Base-by-base conservation (phyloP, 78 protist species). In the Dictyostelium capitatum region DNA sequence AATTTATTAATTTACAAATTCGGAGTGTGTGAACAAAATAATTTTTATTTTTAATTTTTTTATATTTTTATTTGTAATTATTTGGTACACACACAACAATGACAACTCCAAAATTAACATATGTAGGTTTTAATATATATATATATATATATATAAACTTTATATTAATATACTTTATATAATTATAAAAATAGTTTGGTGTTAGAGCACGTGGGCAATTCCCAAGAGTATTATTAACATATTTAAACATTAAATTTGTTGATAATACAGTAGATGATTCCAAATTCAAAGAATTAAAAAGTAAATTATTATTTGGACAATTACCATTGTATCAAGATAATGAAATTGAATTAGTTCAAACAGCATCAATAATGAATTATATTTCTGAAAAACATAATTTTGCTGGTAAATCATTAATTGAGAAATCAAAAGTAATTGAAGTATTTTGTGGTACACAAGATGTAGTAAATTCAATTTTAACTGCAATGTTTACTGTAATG, bases 251-350 rank as follows among this genome's bases (percentile, higher is more conserved):
- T 25, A 54, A 59, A 10, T 84, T 43, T 59, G 46, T 59, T 28
- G 74, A 84, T 59, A 54, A 41, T 23, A 72, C 73, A 59, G 32
- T 84, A 0, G 47, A 43, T 9, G 64, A 48, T 84, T 28, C 20
- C 72, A 41, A 78, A 84, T 43, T 65, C 53, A 1, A 37, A 37
- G 43, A 37, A 2, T 37, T 37, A 37, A 37, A 37, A 37, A 37
- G 43, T 37, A 37, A 37, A 37, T 37, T 37, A 3, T 32, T 77
- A n/a, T 84, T 28, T 30, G 82, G 79, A 28, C 92, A 84, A 75
- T 37, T 84, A 12, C 92, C 92, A 25, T 2, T 56, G 11, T 79
- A 56, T 32, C 23, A 37, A n/a, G 93, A 87, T 87, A 84, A 72
- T 79, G 72, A 79, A 8, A 54, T 56, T 30, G n/a, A 20, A 15